Percentiles rank a stretch among this genome's conserved stretches.
phyloP scores from a whole-genome alignment of 2,329 filamentous ascomycete species.

The Sclerotinia minor region DNA sequence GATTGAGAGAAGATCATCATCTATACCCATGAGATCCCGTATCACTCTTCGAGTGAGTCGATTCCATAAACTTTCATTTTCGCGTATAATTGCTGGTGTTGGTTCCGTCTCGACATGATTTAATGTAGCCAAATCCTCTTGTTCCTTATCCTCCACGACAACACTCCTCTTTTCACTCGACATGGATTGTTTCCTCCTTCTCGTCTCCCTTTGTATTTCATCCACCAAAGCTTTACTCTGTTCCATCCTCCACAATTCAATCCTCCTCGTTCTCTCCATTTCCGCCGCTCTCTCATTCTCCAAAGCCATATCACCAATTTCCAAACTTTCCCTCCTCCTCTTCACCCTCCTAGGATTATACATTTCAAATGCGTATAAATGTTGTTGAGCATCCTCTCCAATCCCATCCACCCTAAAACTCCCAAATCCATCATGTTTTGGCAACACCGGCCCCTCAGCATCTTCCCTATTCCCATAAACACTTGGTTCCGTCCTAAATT shows the following conservation, averaged over 20 bases:
- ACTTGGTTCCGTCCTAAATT: constrained; percentile 67
- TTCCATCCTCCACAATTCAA: constrained; percentile 89
- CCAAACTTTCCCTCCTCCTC: constrained; percentile 54
- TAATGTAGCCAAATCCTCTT: constrained; percentile 40
- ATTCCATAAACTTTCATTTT: constrained; percentile 72
- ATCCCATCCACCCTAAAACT: constrained; percentile 70
- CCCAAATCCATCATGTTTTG: constrained; percentile 87
- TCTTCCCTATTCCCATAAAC: constrained; percentile 37
- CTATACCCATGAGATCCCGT: constrained; percentile 84
- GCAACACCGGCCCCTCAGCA: constrained; percentile 64
- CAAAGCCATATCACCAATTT: constrained; percentile 52
- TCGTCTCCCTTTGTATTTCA: constrained; percentile 85
- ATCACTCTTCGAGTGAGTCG: constrained; percentile 84
- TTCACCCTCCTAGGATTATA: constrained; percentile 72
- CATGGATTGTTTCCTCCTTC: constrained; percentile 64
- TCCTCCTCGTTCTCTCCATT: constrained; percentile 74
- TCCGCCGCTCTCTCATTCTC: constrained; percentile 61
- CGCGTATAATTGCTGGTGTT: constrained; percentile 44
- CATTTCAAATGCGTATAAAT: constrained; percentile 84
- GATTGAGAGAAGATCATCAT: constrained; percentile 79
- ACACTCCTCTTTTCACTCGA: constrained; percentile 47
- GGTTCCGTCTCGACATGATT: constrained; percentile 35
- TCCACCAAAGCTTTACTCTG: constrained; percentile 83
- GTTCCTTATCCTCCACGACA: constrained; percentile 34
- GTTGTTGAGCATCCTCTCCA: constrained; percentile 68